Evolutionary conservation across 768 basidiomycete genomes (phyloP).

Genomic region (Pholiota conissans): DNA sequence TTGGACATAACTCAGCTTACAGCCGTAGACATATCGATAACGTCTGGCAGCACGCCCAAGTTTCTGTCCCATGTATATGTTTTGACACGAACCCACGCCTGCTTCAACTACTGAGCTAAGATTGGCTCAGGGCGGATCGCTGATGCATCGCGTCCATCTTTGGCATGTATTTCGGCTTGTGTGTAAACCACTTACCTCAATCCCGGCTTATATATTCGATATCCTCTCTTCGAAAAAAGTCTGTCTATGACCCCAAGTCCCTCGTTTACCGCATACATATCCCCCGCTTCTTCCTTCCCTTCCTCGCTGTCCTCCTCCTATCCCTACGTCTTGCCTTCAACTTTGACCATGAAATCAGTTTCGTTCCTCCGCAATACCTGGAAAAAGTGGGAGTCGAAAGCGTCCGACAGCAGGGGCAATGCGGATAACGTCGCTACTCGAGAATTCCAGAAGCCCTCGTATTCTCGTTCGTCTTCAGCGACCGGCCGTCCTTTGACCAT

Average conservation of each 20-base stretch:
- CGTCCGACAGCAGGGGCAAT: slow-evolving; percentile 15
- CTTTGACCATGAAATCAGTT: slow-evolving; percentile 35
- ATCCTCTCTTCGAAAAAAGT: slow-evolving; percentile 21
- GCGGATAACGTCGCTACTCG: slow-evolving; percentile 5
- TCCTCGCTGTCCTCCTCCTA: slow-evolving; percentile 3
- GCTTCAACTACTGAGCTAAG: slow-evolving; percentile 10
- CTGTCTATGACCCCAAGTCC: slow-evolving; percentile 17
- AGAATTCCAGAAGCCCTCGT: slow-evolving; percentile 9
- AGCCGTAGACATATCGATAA: slow-evolving; percentile 8
- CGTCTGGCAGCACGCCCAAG: slow-evolving; percentile 14
- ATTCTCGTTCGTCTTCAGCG: slow-evolving; percentile 5
- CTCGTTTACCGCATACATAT: slow-evolving; percentile 15
- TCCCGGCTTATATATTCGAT: slow-evolving; percentile 23
- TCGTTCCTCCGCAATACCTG: slow-evolving; percentile 40
- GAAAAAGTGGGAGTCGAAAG: slow-evolving; percentile 35
- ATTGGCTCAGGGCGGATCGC: slow-evolving; percentile 33
- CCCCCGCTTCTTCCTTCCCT: slow-evolving; percentile 3
- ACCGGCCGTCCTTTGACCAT: slow-evolving; percentile 17
- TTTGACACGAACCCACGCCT: slow-evolving; percentile 19
- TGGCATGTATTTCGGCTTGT: slow-evolving; percentile 24
- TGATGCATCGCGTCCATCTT: slow-evolving; percentile 23
- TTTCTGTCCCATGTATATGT: slow-evolving; percentile 10
- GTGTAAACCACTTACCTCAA: slow-evolving; percentile 21
- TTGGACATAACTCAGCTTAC: slow-evolving; percentile 7
- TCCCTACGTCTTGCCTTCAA: slow-evolving; percentile 6